These are phyloP conservation scores for Penicillium sp. DNA, from an alignment of 2,329 filamentous ascomycete genomes.

Conservation along the genomic window DNA sequence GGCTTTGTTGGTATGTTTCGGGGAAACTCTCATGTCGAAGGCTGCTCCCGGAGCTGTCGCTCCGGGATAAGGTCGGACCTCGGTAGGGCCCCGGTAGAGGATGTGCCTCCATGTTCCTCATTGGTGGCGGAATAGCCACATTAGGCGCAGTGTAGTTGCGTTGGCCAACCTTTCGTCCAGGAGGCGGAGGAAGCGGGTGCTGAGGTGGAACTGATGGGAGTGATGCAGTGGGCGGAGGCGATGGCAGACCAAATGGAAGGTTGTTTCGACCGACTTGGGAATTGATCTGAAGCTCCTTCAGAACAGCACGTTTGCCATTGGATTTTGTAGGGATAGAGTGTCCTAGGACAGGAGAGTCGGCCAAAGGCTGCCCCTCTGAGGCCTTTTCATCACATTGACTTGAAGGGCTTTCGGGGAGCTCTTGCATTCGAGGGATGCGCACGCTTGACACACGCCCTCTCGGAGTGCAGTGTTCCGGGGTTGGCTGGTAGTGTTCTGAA, in stretches of 20 bases:
- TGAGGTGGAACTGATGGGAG: conserved; percentile 26
- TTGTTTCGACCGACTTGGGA: conserved; percentile 15
- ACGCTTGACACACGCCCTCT: conserved; percentile 18
- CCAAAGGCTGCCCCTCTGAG: conserved; percentile 17
- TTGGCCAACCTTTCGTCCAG: conserved; percentile 8
- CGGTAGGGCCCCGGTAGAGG: conserved; percentile 15
- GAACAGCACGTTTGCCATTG: conserved; percentile 12
- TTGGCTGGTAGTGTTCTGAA: conserved; percentile 18
- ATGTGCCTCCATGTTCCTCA: conserved; percentile 12
- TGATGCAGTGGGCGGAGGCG: conserved; percentile 30
- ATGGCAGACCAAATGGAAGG: conserved; percentile 26
- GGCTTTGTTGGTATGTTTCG: conserved; percentile 17
- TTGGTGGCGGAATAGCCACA: background rate
- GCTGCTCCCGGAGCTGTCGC: conserved; percentile 28
- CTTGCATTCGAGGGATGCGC: conserved; percentile 17
- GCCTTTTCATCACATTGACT: background rate
- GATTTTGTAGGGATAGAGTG: conserved; percentile 7
- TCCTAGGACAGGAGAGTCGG: conserved; percentile 25
- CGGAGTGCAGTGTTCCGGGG: conserved; percentile 14
- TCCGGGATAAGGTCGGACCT: conserved; percentile 22
- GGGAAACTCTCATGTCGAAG: conserved; percentile 22
- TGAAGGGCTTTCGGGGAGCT: conserved; percentile 14
- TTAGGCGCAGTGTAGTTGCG: conserved; percentile 23
- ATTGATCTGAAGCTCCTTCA: conserved; percentile 17
- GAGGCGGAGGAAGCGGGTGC: conserved; percentile 17